These are phyloP conservation scores for Thalassiosira hispida DNA, from an alignment of 352 stramenopile species.

Conservation along the genomic window DNA sequence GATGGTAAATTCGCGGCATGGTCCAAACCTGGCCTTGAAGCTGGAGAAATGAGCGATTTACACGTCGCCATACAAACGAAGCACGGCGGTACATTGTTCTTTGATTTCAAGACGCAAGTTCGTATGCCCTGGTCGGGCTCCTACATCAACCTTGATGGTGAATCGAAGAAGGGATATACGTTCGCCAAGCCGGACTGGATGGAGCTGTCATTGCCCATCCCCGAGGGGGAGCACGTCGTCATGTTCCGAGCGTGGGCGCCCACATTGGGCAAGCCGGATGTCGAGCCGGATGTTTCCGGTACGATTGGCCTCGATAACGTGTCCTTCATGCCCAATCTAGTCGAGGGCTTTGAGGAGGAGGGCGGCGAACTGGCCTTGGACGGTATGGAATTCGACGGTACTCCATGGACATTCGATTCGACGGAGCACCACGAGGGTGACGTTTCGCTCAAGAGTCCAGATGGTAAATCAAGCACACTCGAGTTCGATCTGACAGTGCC, in stretches of 20 bases:
- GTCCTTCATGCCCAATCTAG: constrained; percentile 25
- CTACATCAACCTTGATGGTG: constrained; percentile 37
- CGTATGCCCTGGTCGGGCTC: constrained; percentile 39
- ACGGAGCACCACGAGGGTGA: too few relatives aligned
- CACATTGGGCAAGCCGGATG: background rate
- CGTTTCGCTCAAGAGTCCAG: too few relatives aligned
- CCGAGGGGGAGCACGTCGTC: constrained; percentile 31
- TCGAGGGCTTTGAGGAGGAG: constrained; percentile 34
- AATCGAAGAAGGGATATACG: constrained; percentile 36
- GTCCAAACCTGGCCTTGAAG: background rate
- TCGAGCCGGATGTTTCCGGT: background rate
- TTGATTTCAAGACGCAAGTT: constrained; percentile 39
- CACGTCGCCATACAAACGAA: constrained; percentile 31
- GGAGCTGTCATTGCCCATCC: background rate
- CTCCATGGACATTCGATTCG: too few relatives aligned
- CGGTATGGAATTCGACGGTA: too few relatives aligned
- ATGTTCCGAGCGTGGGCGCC: constrained; percentile 35
- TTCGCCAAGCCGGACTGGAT: constrained; percentile 18
- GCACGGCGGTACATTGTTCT: constrained; percentile 31
- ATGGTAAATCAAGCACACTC: too few relatives aligned
- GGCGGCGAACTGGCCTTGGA: too few relatives aligned
- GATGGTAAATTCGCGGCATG: constrained; percentile 26
- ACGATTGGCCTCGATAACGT: constrained; percentile 38
- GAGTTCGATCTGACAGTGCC: too few relatives aligned
- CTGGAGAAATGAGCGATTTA: constrained; percentile 24